These are phyloP conservation scores for Penicillium salamii DNA, from an alignment of 495 filamentous ascomycete genomes.

Conservation along the genomic window DNA sequence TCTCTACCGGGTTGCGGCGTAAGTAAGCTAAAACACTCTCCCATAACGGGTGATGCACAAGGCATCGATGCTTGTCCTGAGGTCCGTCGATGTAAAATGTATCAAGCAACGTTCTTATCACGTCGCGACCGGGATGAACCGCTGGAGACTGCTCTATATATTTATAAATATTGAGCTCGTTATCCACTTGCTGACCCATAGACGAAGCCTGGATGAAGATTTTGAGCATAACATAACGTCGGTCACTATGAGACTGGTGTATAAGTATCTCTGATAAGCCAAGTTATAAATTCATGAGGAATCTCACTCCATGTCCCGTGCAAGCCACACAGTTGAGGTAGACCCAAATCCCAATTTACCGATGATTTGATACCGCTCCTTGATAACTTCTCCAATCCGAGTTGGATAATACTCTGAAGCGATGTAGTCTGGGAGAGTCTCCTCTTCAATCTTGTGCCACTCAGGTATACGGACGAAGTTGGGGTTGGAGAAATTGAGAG, in stretches of 20 bases:
- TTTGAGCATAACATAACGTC: slow-evolving; percentile 35
- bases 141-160: slow-evolving; percentile 18
- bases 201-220: slow-evolving; percentile 24
- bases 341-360: slow-evolving; percentile 39
- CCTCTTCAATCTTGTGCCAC: slow-evolving; percentile 17
- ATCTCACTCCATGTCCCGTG: slow-evolving; percentile 33
- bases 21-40: slow-evolving; percentile 38
- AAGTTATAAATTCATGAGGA: no score
- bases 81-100: slow-evolving; percentile 33
- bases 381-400: slow-evolving; percentile 33
- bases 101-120: slow-evolving; percentile 29
- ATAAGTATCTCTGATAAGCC: no score
- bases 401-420: slow-evolving; percentile 32
- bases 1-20: slow-evolving; percentile 25
- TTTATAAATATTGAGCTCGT: slow-evolving; percentile 32
- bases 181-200: slow-evolving; percentile 20
- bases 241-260: slow-evolving; percentile 7
- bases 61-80: slow-evolving; percentile 38
- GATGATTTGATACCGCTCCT: slow-evolving; percentile 34
- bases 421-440: slow-evolving; percentile 28
- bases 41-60: slow-evolving; percentile 41
- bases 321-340: slow-evolving; percentile 37
- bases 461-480: slow-evolving; percentile 11
- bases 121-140: slow-evolving; percentile 23
- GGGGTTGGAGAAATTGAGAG: slow-evolving; percentile 22